Percentiles rank a stretch among this genome's conserved stretches.
phyloP scores from a whole-genome alignment of 2,329 filamentous ascomycete genomes.

The Arthrinium phaeospermum region DNA sequence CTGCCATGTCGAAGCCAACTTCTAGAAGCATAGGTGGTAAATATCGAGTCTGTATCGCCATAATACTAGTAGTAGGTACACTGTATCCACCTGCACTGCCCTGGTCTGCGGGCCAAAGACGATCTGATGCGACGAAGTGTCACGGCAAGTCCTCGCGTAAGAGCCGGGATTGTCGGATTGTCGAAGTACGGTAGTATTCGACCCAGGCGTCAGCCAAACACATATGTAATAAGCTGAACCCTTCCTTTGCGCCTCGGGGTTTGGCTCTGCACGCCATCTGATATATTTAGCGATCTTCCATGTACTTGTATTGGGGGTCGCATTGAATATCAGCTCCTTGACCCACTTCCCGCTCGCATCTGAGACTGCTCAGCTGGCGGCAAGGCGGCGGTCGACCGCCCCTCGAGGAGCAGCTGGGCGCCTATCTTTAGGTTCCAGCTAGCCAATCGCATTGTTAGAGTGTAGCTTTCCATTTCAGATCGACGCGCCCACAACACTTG shows the following conservation, averaged over 20 bases:
- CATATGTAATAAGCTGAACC: background rate
- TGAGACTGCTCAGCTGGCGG: constrained; percentile 6
- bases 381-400: background rate
- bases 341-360: constrained; percentile 6
- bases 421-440: background rate
- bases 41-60: background rate
- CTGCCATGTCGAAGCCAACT: background rate
- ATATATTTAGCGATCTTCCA: background rate
- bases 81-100: background rate
- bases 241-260: background rate
- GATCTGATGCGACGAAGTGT: background rate
- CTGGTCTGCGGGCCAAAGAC: background rate
- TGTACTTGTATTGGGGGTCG: background rate
- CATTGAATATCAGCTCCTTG: background rate
- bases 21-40: background rate
- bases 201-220: background rate
- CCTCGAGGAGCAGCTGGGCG: background rate
- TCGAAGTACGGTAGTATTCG: background rate
- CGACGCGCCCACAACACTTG: background rate
- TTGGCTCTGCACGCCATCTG: background rate
- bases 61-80: background rate
- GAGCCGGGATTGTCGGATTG: background rate
- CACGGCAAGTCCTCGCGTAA: background rate
- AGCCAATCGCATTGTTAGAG: background rate
- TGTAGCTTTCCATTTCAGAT: too few species aligned